Evolutionary conservation across 441 rosid genomes (phyloP).

Genomic region (Hura crepitans): DNA sequence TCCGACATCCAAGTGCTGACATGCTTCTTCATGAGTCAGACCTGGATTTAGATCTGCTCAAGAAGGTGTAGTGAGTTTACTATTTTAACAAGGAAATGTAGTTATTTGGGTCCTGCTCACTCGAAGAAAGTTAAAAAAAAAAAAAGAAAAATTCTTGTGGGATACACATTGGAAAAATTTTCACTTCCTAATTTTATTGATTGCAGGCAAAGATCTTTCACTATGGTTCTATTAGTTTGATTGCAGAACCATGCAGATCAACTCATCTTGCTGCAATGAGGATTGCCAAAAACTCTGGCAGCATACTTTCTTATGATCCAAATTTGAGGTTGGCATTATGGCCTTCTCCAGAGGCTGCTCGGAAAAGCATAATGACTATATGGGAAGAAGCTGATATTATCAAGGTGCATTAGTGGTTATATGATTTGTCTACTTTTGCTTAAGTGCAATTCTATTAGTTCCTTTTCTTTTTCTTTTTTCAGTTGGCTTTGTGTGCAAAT

Average conservation of each 20-base stretch:
- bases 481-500: background rate
- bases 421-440: background rate
- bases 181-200: conserved; percentile 12
- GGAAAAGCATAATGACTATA: conserved; percentile 72
- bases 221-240: conserved; percentile 93
- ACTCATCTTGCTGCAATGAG: conserved; percentile 89
- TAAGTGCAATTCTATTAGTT: background rate
- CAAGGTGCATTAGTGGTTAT: conserved; percentile 46
- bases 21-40: conserved; percentile 91
- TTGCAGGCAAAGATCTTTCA: conserved; percentile 88
- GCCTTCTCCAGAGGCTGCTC: conserved; percentile 88
- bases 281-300: conserved; percentile 68
- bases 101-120: background rate
- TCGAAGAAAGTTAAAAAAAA: too few relatives aligned
- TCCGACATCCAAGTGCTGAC: conserved; percentile 98
- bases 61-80: conserved; percentile 47
- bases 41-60: conserved; percentile 57
- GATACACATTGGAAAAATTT: conserved; percentile 3
- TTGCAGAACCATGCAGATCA: conserved; percentile 88
- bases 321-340: conserved; percentile 87
- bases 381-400: conserved; percentile 91
- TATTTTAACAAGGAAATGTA: background rate
- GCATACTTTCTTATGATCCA: conserved; percentile 90
- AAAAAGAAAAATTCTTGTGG: background rate
- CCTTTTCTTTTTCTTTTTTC: background rate